A percentile compares a stretch with the other conserved stretches of the same genome.
These are phyloP conservation scores for Trichoderma virens DNA, from an alignment of 495 filamentous ascomycete genomes.

Conservation along the genomic window DNA sequence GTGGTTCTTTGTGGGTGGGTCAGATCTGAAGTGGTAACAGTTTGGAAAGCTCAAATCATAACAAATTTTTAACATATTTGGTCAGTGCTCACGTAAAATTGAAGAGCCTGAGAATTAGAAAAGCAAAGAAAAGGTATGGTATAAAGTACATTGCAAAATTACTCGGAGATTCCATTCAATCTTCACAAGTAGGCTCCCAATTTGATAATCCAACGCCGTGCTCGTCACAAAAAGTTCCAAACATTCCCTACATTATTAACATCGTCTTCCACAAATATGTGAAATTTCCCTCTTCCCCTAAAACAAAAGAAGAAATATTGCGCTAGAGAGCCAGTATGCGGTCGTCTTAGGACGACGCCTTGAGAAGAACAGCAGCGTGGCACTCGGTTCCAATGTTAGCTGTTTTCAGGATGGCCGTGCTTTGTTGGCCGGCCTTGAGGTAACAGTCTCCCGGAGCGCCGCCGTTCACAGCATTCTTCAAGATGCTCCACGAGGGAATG, in stretches of 20 bases:
- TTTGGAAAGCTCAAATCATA: too few relatives aligned
- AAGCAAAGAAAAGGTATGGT: neutral
- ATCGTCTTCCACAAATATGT: neutral
- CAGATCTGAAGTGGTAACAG: too few relatives aligned
- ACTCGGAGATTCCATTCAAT: neutral
- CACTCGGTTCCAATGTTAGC: slow-evolving; percentile 20
- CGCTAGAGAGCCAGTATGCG: too few relatives aligned
- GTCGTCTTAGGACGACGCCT: too few relatives aligned
- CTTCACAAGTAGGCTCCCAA: neutral
- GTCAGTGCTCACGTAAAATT: neutral
- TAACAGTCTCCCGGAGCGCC: slow-evolving; percentile 39
- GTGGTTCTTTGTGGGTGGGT: too few relatives aligned
- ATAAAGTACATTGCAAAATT: neutral
- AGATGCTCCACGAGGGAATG: slow-evolving; percentile 36
- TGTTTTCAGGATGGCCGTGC: slow-evolving; percentile 20
- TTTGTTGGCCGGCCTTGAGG: slow-evolving; percentile 34
- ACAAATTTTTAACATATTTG: neutral
- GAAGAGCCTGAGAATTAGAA: neutral
- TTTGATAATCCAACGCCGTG: slow-evolving; percentile 2
- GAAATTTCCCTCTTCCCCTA: neutral
- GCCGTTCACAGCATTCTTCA: slow-evolving; percentile 19
- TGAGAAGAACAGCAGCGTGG: slow-evolving; percentile 17
- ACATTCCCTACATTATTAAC: neutral
- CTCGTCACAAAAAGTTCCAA: neutral
- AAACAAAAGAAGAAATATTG: neutral